Conservation (phyloP, 148 eudicot genomes). For the Cornus florida region DNA sequence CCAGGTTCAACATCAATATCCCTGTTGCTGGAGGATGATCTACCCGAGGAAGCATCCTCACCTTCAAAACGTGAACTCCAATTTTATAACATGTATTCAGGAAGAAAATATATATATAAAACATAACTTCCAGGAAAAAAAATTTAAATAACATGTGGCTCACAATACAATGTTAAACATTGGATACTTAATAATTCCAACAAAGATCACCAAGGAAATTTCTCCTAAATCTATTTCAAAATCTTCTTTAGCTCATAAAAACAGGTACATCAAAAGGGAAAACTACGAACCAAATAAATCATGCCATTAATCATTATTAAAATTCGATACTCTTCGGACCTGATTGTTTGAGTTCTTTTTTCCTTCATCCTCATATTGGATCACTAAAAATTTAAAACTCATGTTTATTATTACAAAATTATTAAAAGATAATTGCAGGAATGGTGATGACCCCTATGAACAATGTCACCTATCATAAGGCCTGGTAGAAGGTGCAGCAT, state of each 20-base stretch:
- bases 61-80: slow-evolving; percentile 33
- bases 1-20: slow-evolving; percentile 59
- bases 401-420: neutral
- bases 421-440: neutral
- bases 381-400: neutral
- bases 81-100: too few species aligned
- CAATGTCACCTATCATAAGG: neutral
- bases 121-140: neutral
- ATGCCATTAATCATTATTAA: too few species aligned
- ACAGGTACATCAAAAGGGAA: neutral
- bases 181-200: neutral
- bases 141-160: neutral
- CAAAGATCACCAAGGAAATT: neutral
- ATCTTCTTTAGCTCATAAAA: neutral
- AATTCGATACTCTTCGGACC: too few species aligned
- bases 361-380: neutral
- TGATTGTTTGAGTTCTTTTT: too few species aligned
- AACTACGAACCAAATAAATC: neutral
- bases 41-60: slow-evolving; percentile 52
- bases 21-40: slow-evolving; percentile 56
- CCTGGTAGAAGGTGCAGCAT: neutral
- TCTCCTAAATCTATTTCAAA: neutral
- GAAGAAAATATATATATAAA: neutral
- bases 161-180: neutral
- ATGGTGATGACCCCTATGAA: neutral